Percentiles rank a stretch among this genome's conserved stretches.
phyloP scores from a whole-genome alignment of 208 protist genomes.

The Leishmania tarentolae region DNA sequence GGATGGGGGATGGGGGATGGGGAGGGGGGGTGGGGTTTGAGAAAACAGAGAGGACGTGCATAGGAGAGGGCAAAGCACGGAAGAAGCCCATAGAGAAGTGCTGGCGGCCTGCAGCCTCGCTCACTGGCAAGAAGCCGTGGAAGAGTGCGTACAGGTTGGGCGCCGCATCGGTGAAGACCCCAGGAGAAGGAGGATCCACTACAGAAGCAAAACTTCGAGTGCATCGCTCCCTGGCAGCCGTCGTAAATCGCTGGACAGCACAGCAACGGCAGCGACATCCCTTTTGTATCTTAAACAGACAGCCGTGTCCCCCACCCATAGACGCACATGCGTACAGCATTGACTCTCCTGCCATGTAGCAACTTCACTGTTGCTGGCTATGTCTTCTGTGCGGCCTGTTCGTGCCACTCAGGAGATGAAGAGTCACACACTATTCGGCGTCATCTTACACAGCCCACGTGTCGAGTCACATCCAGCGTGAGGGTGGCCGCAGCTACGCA shows the following conservation, averaged over 20 bases:
- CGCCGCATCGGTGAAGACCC: too few species aligned
- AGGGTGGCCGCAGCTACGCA: neutral
- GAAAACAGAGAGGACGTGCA: neutral
- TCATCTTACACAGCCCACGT: neutral
- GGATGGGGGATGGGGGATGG: too few species aligned
- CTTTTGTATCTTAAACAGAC: neutral
- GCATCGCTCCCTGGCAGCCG: neutral
- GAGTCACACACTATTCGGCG: neutral
- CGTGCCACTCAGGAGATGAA: neutral
- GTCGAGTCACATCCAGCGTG: neutral
- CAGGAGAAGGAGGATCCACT: neutral
- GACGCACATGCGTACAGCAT: neutral
- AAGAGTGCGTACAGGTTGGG: neutral
- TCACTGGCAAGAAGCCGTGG: neutral
- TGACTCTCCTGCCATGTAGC: neutral
- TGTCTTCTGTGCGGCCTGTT: neutral
- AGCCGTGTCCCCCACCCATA: too few species aligned
- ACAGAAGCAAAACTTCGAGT: neutral
- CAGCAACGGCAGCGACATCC: neutral
- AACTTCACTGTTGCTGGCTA: neutral
- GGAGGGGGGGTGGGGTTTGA: neutral
- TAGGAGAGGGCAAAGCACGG: neutral
- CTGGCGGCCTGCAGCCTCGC: neutral
- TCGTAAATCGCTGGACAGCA: neutral
- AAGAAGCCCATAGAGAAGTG: neutral